Evolutionary conservation across 2,329 filamentous ascomycete species (phyloP).

Genomic region (Phialocephala sp.): DNA sequence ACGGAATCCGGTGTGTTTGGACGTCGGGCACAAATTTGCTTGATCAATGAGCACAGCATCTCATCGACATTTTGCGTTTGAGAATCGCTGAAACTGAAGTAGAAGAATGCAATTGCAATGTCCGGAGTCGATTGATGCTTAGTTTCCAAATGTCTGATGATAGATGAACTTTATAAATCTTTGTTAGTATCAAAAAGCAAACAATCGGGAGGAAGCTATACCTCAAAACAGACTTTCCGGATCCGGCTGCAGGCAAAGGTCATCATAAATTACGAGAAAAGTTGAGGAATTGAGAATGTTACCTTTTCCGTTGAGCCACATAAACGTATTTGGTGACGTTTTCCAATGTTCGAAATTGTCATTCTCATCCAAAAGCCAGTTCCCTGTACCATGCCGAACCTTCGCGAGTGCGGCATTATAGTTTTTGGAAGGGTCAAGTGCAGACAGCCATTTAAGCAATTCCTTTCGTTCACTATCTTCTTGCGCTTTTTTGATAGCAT

Average conservation of each 20-base stretch:
- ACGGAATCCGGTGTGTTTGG: slow-evolving; percentile 22
- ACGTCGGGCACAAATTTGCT: slow-evolving; percentile 24
- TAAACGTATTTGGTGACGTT: slow-evolving; percentile 16
- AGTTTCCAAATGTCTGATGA: slow-evolving; percentile 13
- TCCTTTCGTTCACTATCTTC: slow-evolving; percentile 5
- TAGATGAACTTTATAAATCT: slow-evolving; percentile 11
- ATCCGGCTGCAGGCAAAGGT: slow-evolving; percentile 15
- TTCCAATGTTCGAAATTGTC: slow-evolving; percentile 22
- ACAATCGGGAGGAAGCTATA: neutral
- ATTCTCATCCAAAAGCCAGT: slow-evolving; percentile 18
- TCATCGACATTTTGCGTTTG: slow-evolving; percentile 27
- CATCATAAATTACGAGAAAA: neutral
- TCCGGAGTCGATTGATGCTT: slow-evolving; percentile 8
- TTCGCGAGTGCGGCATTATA: slow-evolving; percentile 13
- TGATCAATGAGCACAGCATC: slow-evolving; percentile 36
- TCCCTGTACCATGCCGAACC: slow-evolving; percentile 7
- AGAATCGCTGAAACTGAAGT: slow-evolving; percentile 35
- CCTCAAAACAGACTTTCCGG: slow-evolving; percentile 28
- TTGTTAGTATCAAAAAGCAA: neutral
- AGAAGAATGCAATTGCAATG: slow-evolving; percentile 33
- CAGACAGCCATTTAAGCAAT: slow-evolving; percentile 19
- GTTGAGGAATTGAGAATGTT: neutral
- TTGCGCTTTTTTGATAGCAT: slow-evolving; percentile 16
- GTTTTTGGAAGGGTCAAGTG: slow-evolving; percentile 20
- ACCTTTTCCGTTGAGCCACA: slow-evolving; percentile 29